Conservation (phyloP, 176 grass and related monocot species). For the Oryza rufipogon region DNA sequence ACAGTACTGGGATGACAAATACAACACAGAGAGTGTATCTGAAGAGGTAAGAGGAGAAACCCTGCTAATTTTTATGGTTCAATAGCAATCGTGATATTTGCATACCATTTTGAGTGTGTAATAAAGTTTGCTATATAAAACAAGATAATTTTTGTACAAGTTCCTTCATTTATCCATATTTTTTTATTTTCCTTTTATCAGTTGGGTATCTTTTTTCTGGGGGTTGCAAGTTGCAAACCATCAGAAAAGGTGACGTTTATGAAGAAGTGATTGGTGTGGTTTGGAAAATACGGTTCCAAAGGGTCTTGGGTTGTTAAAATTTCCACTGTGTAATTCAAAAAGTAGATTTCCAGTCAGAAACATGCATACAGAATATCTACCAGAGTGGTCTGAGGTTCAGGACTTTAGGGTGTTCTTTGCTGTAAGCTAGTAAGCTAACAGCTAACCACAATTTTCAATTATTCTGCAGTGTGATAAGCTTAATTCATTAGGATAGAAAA, state of each 20-base stretch:
- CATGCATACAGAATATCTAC: not conserved
- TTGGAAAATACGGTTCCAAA: conserved; percentile 2
- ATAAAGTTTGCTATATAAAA: conserved; percentile 14
- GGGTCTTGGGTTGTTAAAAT: not conserved
- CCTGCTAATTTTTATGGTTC: conserved; percentile 1
- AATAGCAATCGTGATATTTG: conserved; percentile 5
- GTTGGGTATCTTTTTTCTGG: not conserved
- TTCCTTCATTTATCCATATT: not conserved
- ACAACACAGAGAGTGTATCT: conserved; percentile 89
- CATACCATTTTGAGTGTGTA: conserved; percentile 1
- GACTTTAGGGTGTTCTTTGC: not conserved
- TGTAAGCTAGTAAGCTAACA: not conserved
- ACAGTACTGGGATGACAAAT: conserved; percentile 97
- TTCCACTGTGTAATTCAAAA: not conserved
- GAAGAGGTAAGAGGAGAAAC: conserved; percentile 58
- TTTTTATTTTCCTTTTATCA: not conserved
- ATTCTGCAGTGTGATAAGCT: not conserved
- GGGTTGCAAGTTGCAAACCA: not conserved
- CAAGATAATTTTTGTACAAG: not conserved
- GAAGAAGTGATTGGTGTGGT: not conserved
- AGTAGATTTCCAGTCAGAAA: not conserved
- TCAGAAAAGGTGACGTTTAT: not conserved
- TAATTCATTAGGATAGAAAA: not conserved
- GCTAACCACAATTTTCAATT: not conserved
- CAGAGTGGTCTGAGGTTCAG: not conserved